Percentiles rank a stretch among this genome's conserved stretches.
These are phyloP conservation scores for Emmonsia crescens DNA, from an alignment of 2,329 filamentous ascomycete species.

Conservation along the genomic window DNA sequence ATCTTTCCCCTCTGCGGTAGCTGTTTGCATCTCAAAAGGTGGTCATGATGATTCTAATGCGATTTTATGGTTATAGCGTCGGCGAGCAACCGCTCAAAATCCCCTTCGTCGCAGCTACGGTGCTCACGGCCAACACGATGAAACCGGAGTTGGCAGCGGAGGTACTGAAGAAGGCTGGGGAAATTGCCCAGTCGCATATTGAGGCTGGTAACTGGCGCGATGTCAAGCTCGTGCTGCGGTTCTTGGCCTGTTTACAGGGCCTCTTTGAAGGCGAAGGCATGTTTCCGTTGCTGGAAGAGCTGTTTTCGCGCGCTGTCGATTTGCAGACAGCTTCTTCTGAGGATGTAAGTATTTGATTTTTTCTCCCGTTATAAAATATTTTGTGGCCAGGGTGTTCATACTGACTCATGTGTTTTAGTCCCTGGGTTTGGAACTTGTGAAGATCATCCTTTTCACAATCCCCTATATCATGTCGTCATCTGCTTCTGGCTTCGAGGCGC, in stretches of 20 bases:
- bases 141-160: conserved; percentile 65
- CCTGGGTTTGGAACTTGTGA: conserved; percentile 73
- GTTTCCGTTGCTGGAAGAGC: conserved; percentile 72
- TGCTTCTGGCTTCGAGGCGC: conserved; percentile 58
- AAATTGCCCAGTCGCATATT: conserved; percentile 56
- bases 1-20: too few relatives aligned
- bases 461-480: conserved; percentile 76
- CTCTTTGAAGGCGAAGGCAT: conserved; percentile 74
- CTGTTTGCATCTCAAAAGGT: too few relatives aligned
- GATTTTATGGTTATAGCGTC: conserved; percentile 35
- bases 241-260: conserved; percentile 75
- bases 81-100: conserved; percentile 94
- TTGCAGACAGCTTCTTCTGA: conserved; percentile 87
- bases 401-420: conserved; percentile 31
- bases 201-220: conserved; percentile 71
- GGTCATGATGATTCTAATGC: conserved; percentile 4
- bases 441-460: conserved; percentile 89
- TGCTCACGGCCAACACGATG: conserved; percentile 66
- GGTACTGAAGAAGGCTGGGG: conserved; percentile 53
- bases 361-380: neutral
- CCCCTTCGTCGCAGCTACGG: conserved; percentile 79
- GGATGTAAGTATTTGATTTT: conserved; percentile 52
- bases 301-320: conserved; percentile 87
- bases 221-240: conserved; percentile 81
- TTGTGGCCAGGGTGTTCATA: too few relatives aligned